Evolutionary conservation across 345 rosid species (phyloP).

Genomic region (Salix arbutifolia): DNA sequence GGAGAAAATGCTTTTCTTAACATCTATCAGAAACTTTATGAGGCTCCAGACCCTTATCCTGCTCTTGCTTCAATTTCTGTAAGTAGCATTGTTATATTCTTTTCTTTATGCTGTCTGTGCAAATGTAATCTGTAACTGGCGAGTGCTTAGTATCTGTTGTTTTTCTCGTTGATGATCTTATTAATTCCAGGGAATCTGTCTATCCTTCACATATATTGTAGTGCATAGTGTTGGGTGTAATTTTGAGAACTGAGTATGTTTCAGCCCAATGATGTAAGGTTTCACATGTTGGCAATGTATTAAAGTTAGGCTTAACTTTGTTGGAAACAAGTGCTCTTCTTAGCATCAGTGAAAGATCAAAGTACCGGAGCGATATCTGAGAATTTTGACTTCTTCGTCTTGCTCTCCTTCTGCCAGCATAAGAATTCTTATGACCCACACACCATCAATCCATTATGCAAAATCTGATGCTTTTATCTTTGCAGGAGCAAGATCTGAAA

Average conservation of each 20-base stretch:
- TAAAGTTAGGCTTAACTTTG: background rate
- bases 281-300: no score
- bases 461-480: conserved; percentile 3
- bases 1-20: conserved; percentile 97
- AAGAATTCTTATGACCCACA: no score
- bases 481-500: conserved; percentile 90
- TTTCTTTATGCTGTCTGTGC: no score
- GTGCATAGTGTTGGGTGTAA: no score
- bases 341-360: background rate
- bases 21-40: conserved; percentile 94
- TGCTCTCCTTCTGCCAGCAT: background rate
- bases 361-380: background rate
- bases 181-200: no score
- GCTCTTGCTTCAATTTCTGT: conserved; percentile 92
- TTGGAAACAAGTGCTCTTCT: background rate
- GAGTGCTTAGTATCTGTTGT: no score
- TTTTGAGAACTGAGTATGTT: no score
- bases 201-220: no score
- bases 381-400: background rate
- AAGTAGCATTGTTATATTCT: conserved; percentile 24
- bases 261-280: no score
- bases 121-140: background rate
- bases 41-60: conserved; percentile 98
- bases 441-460: background rate
- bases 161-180: no score